Percentiles rank a stretch among this genome's conserved stretches.
Conservation (phyloP, 148 eudicot species). For the Fallopia convolvulus region DNA sequence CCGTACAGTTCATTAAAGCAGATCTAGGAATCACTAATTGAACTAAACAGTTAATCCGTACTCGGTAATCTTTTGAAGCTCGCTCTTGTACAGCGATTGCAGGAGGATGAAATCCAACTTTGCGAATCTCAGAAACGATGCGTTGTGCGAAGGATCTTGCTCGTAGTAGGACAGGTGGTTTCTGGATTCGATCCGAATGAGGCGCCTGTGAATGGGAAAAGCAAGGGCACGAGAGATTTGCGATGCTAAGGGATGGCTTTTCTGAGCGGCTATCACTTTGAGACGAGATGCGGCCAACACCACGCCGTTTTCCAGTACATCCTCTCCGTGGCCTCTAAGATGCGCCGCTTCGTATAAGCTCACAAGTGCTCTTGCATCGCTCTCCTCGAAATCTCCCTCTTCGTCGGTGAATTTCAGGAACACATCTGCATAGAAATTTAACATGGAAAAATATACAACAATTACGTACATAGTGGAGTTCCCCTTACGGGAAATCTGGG, state of each 20-base stretch:
- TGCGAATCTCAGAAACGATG: not conserved
- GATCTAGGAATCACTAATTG: too few species aligned
- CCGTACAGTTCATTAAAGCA: too few species aligned
- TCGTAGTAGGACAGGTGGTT: not conserved
- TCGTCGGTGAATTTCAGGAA: not conserved
- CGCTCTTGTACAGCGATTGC: not conserved
- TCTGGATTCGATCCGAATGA: not conserved
- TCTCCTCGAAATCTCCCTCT: not conserved
- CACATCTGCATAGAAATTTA: not conserved
- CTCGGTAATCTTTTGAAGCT: not conserved
- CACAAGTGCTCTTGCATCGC: not conserved
- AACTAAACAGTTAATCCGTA: not conserved
- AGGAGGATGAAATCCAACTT: not conserved
- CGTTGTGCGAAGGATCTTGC: not conserved
- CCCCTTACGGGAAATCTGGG: too few species aligned
- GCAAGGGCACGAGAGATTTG: not conserved
- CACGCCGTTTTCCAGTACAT: not conserved
- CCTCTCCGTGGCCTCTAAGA: not conserved
- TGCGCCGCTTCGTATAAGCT: not conserved
- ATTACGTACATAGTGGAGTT: too few species aligned
- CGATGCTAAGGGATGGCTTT: not conserved
- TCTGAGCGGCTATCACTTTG: not conserved
- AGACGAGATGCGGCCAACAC: not conserved
- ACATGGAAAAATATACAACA: too few species aligned
- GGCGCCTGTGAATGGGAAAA: not conserved